Evolutionary conservation across 352 stramenopile species (phyloP).

Genomic region (Globisporangium recalcitrans): DNA sequence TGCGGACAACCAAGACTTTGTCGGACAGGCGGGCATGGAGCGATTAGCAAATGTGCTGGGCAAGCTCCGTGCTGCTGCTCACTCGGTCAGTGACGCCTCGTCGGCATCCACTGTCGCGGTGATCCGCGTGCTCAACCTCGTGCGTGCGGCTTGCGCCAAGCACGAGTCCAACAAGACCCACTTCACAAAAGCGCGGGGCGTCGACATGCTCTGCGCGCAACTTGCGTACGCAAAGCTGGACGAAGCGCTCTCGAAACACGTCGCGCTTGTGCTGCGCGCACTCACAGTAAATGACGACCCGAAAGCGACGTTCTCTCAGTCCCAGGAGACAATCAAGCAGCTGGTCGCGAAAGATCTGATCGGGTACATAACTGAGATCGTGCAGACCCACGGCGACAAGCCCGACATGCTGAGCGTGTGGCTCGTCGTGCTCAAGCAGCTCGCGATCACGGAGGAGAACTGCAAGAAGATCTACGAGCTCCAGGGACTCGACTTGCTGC

Average conservation of each 20-base stretch:
- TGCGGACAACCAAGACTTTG: constrained; percentile 61
- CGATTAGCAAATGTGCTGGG: constrained; percentile 17
- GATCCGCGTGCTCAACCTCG: constrained; percentile 23
- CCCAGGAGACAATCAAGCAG: constrained; percentile 63
- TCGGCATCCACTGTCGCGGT: not conserved
- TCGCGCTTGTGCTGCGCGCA: constrained; percentile 49
- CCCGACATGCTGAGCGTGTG: constrained; percentile 47
- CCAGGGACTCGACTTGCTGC: constrained; percentile 44
- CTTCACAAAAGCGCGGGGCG: constrained; percentile 45
- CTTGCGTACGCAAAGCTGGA: constrained; percentile 27
- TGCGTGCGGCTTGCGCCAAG: constrained; percentile 46
- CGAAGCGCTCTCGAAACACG: constrained; percentile 37
- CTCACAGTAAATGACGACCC: constrained; percentile 71
- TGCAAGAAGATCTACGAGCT: constrained; percentile 66
- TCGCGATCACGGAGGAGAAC: constrained; percentile 73
- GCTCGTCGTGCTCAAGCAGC: constrained; percentile 70
- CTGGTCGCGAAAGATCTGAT: constrained; percentile 52
- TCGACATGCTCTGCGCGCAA: constrained; percentile 32
- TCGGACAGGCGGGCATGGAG: constrained; percentile 37
- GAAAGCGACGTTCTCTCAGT: constrained; percentile 58
- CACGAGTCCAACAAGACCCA: constrained; percentile 68
- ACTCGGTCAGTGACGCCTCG: not conserved
- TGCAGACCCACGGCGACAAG: constrained; percentile 27
- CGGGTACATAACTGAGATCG: constrained; percentile 34
- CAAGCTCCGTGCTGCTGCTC: not conserved